Evolutionary conservation across 192 early-diverging fungal genomes (phyloP).

Genomic region (Pilobolus umbonatus): DNA sequence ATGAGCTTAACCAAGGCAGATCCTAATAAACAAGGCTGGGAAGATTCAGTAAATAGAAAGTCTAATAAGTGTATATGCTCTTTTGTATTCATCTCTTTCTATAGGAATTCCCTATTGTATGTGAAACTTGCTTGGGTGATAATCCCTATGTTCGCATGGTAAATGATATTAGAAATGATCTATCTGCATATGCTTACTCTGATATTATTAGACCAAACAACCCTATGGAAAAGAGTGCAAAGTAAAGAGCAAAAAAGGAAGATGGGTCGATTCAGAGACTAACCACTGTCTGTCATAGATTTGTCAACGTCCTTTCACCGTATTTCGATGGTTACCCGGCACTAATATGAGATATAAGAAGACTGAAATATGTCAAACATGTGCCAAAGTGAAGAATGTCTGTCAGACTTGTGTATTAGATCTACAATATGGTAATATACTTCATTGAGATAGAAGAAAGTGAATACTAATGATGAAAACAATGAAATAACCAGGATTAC

Average conservation of each 20-base stretch:
- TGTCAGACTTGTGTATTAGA: conserved; percentile 97
- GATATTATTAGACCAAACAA: conserved; percentile 56
- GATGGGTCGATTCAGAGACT: neutral
- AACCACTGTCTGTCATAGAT: conserved; percentile 36
- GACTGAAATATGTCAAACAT: conserved; percentile 97
- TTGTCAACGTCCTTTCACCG: conserved; percentile 88
- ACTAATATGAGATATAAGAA: conserved; percentile 95
- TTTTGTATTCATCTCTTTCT: neutral
- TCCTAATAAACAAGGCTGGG: conserved; percentile 60
- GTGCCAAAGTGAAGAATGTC: conserved; percentile 97
- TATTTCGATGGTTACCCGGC: conserved; percentile 96
- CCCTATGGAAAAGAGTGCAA: conserved; percentile 74
- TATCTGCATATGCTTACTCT: neutral
- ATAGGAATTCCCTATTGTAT: conserved; percentile 80
- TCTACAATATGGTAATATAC: conserved; percentile 71
- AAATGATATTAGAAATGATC: conserved; percentile 27
- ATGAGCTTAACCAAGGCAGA: conserved; percentile 50
- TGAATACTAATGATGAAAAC: neutral
- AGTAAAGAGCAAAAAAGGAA: conserved; percentile 20
- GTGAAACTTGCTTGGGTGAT: conserved; percentile 95
- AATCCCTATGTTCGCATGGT: conserved; percentile 99
- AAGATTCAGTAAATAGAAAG: conserved; percentile 47
- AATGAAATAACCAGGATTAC: conserved; percentile 53
- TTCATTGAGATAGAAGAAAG: neutral
- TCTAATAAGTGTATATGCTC: neutral